Evolutionary conservation across 1,139 yeast species (phyloP), one percentile per base, ranked within the genome.

Genomic region (Yamadazyma atmosphaerica): DNA sequence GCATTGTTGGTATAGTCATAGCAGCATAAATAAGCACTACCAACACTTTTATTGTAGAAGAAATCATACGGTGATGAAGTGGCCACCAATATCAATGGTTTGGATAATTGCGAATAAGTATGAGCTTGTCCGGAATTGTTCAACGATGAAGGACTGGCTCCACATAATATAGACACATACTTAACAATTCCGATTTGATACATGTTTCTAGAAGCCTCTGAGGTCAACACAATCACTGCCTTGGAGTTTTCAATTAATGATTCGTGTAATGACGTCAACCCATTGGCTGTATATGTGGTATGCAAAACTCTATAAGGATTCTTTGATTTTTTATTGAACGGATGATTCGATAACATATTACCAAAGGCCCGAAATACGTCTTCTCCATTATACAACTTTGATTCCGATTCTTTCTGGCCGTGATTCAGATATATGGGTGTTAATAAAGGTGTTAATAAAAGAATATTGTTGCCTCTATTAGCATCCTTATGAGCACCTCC

Each of bases 41-140:
- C 81, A 21, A 80, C 69, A 35, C 70, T 67, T 36, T 74, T 69
- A 46, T 76, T 77, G 45, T 78, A 74, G 35, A 78, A 74, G 53
- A 81, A 74, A 51, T 80, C 85, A 46, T 79, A 80, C 0, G 87
- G 86, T 3, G 83, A 76, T 47, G 79, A 77, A 0, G 83, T 79
- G 2, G 86, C 83, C n/a, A 80, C 68, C 1, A 79, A 69, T 5
- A 81, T 65, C 47, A 81, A 63, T 3, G 84, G 84, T 45, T 79
- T 79, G 9, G 65, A 46, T 15, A 68, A 46, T 41, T 59, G 65
- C 2, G 61, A 46, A 28, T 45, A 45, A 2, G 54, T 44, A 4
- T 28, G 31, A n/a, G 22, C 24, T 12, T 54, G 46, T 2, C 54
- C 50, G 4, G 52, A 42, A 34, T 51, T 55, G 25, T 56, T 58